A percentile compares a stretch with the other conserved stretches of the same genome.
Evolutionary conservation across 1,139 yeast genomes (phyloP).

Genomic region (Saccharomyces pastorianus): DNA sequence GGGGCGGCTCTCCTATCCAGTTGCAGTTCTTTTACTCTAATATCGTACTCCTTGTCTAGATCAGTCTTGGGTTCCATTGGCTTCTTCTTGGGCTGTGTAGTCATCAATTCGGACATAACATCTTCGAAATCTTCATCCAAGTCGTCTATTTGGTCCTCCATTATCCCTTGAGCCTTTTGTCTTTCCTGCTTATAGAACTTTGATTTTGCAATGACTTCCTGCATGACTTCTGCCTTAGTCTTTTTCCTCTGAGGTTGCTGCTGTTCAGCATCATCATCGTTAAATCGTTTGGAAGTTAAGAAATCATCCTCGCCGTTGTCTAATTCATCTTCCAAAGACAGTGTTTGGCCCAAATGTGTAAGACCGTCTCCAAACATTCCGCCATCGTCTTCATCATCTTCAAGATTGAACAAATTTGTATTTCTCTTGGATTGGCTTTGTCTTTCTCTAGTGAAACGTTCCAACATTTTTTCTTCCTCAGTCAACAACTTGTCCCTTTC

Average conservation of each 20-base stretch:
- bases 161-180: conserved; percentile 65
- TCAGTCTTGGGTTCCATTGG: conserved; percentile 17
- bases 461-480: conserved; percentile 90
- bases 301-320: conserved; percentile 34
- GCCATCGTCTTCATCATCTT: conserved; percentile 53
- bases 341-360: conserved; percentile 74
- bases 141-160: conserved; percentile 62
- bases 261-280: conserved; percentile 39
- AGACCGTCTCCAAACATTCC: conserved; percentile 44
- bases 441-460: conserved; percentile 83
- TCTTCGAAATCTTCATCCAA: conserved; percentile 74
- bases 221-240: conserved; percentile 91
- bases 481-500: conserved; percentile 65
- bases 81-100: conserved; percentile 22
- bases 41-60: conserved; percentile 49
- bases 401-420: conserved; percentile 58
- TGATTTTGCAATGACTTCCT: conserved; percentile 91
- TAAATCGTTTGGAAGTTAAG: conserved; percentile 7
- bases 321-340: conserved; percentile 46
- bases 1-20: conserved; percentile 88
- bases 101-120: conserved; percentile 55
- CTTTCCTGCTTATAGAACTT: conserved; percentile 84
- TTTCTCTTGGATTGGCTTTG: conserved; percentile 43
- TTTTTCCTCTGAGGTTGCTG: conserved; percentile 54
- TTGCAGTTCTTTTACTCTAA: conserved; percentile 66